These are phyloP conservation scores for Fusarium mangiferae DNA, from an alignment of 2,329 filamentous ascomycete genomes.

Conservation along the genomic window DNA sequence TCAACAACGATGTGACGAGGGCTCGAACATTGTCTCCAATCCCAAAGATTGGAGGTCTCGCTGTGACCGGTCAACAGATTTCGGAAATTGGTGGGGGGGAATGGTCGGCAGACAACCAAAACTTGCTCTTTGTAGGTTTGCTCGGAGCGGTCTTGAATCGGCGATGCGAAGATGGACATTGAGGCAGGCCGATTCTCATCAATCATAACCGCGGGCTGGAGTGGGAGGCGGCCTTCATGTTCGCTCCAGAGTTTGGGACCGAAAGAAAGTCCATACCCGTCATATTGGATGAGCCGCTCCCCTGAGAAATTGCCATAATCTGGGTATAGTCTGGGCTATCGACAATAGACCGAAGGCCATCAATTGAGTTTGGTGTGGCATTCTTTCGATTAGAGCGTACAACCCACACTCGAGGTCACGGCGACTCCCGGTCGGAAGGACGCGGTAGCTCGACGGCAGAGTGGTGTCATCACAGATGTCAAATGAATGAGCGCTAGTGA, in stretches of 20 bases:
- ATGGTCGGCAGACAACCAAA: not conserved
- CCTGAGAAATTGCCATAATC: not conserved
- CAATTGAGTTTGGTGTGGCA: not conserved
- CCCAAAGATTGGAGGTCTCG: not conserved
- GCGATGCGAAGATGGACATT: not conserved
- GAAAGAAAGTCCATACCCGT: not conserved
- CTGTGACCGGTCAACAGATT: not conserved
- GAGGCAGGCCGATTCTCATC: not conserved
- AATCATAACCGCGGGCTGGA: not conserved
- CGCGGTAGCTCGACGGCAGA: not conserved
- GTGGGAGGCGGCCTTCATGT: not conserved
- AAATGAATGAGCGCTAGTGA: not conserved
- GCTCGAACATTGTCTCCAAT: not conserved
- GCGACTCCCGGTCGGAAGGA: not conserved
- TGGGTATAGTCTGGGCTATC: not conserved
- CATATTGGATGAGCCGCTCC: not conserved
- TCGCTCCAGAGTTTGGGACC: not conserved
- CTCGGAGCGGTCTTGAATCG: not conserved
- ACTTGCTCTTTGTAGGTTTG: not conserved
- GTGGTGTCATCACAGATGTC: not conserved
- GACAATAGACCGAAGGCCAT: not conserved
- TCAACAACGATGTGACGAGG: not conserved
- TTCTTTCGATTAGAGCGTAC: not conserved
- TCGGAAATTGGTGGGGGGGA: not conserved
- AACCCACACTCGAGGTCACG: not conserved